Evolutionary conservation across 352 stramenopile species (phyloP), one percentile per base, ranked within the genome.

Genomic region (Elongisporangium undulatum): DNA sequence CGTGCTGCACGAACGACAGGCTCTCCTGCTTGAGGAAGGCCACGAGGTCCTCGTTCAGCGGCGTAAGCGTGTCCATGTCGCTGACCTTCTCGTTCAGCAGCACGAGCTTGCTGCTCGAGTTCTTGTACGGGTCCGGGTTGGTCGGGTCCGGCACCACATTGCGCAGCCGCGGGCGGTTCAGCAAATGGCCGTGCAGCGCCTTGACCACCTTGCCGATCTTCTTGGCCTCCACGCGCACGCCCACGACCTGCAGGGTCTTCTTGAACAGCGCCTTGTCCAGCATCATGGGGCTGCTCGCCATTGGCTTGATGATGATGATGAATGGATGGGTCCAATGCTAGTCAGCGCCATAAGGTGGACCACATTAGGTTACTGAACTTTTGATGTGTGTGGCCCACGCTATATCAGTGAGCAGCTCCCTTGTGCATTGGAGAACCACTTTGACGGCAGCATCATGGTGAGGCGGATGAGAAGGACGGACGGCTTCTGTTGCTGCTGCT

Each of bases 121-220:
- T 87, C 62, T 82, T 77, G 72, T 64, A 80, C 34, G 75, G 77
- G 49, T 87, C 77, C 3, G 75, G 59, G 62, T 87, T 82, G 21
- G 61, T 80, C 50, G 83, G 79, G 66, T 88, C 79, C 3, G 79
- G 74, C 51, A 93, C 83, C 45, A 93, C 83, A 59, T 91, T 91
- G 54, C 81, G 81, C 59, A 93, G 66, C 19, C 79, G 76, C 53
- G 83, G 81, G 10, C 75, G 66, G 62, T 93, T 91, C 15, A 93
- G 73, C 56, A 93, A 56, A 49, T 93, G 76, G 49, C 82, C 75
- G 34, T 90, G 82, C 45, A 93, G 72, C 23, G 65, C 71, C 68
- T 91, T 85, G 17, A 93, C 77, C 34, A 93, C 75, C 17, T 70
- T 60, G 0, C 83, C 80, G 66, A 93, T 91, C 61, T 93, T 89